Evolutionary conservation across 345 rosid species (phyloP), one percentile per base, ranked within the genome.

Genomic region (Pistacia integerrima): DNA sequence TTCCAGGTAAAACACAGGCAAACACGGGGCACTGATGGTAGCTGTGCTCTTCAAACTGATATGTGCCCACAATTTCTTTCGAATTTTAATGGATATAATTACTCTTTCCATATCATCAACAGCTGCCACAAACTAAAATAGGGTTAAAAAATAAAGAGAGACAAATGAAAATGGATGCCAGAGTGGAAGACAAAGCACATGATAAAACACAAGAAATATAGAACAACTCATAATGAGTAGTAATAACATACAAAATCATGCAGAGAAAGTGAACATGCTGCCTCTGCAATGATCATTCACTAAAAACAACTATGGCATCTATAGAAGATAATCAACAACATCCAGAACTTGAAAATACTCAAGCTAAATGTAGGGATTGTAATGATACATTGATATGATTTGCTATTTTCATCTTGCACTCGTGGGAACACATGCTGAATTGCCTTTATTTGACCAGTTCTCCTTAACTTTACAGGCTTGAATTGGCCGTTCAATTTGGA

Each of bases 391-490:
- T 33, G 36, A 48, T 58, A 64, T 58, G 79, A 64, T 60, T 51
- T 18, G 36, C 3, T 16, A 49, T 41, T 73, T 17, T 86, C 82
- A 87, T 82, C 90, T 84, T 1, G 91, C 88, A 77, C 77, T 74
- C 2, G 91, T 74, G 60, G 88, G 84, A 78, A 88, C 82, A 75
- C 90, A 88, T 25, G 84, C 62, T n/a, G 90, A 52, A 70, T 88
- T 92, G 2, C 87, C 89, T 76, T 82, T 85, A 67, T 63, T 82
- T 1, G 92, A 85, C 95, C 95, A 89, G 57, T 74, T 80, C 71
- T 85, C 88, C 66, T 84, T 87, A 49, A 87, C 56, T 81, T 91
- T 80, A 77, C 95, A 91, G 8, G 83, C 84, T 78, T 74, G 82
- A 57, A 88, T 81, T 20, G 87, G 83, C 74, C 87, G 76, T 77